phyloP scores from a whole-genome alignment of 805 yeast species.

The Alloascoidea hylecoeti region DNA sequence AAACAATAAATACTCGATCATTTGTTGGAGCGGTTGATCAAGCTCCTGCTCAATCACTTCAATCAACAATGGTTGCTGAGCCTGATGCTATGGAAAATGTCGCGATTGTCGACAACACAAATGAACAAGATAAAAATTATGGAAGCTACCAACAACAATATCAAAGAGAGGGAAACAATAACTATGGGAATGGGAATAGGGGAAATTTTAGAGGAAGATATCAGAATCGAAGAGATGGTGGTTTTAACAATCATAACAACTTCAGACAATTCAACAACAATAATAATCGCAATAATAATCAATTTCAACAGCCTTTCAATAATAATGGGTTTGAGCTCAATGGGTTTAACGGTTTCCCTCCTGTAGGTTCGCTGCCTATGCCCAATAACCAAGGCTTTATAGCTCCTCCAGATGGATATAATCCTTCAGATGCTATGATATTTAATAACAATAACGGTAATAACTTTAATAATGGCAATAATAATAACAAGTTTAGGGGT shows the following conservation, averaged over 20 bases:
- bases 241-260: constrained; percentile 3
- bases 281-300: background rate
- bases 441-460: background rate
- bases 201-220: too few relatives aligned
- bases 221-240: constrained; percentile 3
- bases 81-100: background rate
- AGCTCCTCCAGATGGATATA: constrained; percentile 6
- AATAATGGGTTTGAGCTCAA: constrained; percentile 1
- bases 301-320: background rate
- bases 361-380: constrained; percentile 6
- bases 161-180: background rate
- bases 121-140: background rate
- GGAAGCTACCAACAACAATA: background rate
- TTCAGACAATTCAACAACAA: background rate
- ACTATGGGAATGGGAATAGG: background rate
- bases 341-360: constrained; percentile 1
- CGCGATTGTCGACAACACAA: background rate
- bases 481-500: background rate
- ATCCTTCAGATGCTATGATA: constrained; percentile 1
- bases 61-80: background rate
- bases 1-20: constrained; percentile 11
- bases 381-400: constrained; percentile 11
- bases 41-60: background rate
- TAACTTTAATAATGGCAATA: background rate
- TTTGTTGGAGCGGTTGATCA: constrained; percentile 2